Percentiles rank a stretch among this genome's conserved stretches.
These are phyloP conservation scores for Trichosporon sp. DNA, from an alignment of 1,284 basidiomycete species.

Conservation along the genomic window DNA sequence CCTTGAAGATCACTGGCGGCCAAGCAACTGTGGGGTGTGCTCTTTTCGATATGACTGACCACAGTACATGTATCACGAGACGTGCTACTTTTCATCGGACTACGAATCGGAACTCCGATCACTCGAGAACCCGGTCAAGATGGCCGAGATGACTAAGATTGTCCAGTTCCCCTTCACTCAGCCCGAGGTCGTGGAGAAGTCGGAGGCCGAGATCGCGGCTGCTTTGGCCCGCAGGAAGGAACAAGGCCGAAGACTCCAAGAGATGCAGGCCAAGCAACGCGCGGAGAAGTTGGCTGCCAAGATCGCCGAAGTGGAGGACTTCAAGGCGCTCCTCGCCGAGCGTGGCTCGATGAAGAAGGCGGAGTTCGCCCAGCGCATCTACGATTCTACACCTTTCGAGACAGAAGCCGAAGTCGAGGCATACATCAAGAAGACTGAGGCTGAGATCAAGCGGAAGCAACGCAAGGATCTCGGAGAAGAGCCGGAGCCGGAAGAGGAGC, in stretches of 20 bases:
- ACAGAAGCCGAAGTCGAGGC: constrained; percentile 68
- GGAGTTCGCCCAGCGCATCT: constrained; percentile 67
- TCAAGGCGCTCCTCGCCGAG: constrained; percentile 68
- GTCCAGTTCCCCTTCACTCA: constrained; percentile 81
- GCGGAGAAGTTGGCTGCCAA: constrained; percentile 66
- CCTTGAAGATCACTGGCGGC: constrained; percentile 60
- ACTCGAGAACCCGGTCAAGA: constrained; percentile 66
- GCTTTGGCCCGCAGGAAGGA: constrained; percentile 78
- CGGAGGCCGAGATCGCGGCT: constrained; percentile 82
- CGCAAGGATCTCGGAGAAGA: constrained; percentile 72
- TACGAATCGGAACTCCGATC: constrained; percentile 70
- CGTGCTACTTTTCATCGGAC: constrained; percentile 81
- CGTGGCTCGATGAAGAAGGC: constrained; percentile 69
- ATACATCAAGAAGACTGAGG: constrained; percentile 75
- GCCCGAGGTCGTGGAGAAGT: constrained; percentile 77
- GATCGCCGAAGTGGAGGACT: constrained; percentile 73
- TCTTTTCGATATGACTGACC: constrained; percentile 45
- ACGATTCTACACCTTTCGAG: constrained; percentile 68
- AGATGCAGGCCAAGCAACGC: constrained; percentile 84
- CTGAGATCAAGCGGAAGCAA: constrained; percentile 65
- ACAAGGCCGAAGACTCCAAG: constrained; percentile 83
- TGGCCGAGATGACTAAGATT: constrained; percentile 71
- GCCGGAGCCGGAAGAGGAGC: constrained; percentile 67
- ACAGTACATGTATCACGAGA: constrained; percentile 85
- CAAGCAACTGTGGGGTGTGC: constrained; percentile 60